These are phyloP conservation scores for Nannochloropsis gaditana DNA, from an alignment of 108 stramenopile genomes.

Conservation along the genomic window DNA sequence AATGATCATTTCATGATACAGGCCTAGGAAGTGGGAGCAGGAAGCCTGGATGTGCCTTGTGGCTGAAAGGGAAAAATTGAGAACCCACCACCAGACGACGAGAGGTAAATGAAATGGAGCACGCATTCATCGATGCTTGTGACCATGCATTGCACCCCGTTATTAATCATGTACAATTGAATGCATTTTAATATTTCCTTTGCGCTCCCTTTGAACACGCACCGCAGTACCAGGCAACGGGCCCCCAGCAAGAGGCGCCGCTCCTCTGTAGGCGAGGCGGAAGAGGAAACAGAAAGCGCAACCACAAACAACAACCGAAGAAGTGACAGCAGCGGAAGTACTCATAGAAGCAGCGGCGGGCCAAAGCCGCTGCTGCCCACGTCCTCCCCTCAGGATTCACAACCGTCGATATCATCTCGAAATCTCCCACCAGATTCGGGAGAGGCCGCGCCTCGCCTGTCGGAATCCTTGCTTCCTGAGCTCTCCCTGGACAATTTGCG, in stretches of 20 bases:
- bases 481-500: no score
- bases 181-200: not conserved
- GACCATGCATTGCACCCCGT: no score
- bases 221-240: not conserved
- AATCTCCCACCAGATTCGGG: not conserved
- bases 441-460: no score
- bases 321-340: not conserved
- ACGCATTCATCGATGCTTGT: no score
- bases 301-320: not conserved
- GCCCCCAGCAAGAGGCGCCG: conserved; percentile 9
- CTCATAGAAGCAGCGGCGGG: conserved; percentile 6
- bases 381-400: not conserved
- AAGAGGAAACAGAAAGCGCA: not conserved
- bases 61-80: no score
- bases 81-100: no score
- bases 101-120: no score
- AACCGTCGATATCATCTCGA: not conserved
- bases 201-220: not conserved
- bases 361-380: not conserved
- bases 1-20: no score
- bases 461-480: no score
- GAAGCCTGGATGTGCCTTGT: no score
- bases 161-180: not conserved
- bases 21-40: no score
- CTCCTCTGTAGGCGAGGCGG: conserved; percentile 5